Conservation (phyloP, 83 land plant genomes). For the Picea mariana region DNA sequence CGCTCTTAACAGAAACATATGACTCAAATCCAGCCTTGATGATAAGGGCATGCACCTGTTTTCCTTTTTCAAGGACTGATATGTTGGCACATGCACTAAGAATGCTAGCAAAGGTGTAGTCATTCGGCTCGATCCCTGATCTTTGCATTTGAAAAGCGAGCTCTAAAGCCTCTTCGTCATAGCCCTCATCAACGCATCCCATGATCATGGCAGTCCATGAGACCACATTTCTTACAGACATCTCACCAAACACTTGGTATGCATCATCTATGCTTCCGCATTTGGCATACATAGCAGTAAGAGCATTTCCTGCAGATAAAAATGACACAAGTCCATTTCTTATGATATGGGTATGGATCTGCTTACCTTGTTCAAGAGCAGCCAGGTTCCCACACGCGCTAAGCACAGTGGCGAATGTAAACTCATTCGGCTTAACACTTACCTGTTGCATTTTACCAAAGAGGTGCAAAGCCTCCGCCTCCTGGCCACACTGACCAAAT, state of each 20-base stretch:
- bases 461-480: constrained; percentile 37
- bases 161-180: constrained; percentile 33
- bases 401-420: constrained; percentile 40
- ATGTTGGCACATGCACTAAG: constrained; percentile 50
- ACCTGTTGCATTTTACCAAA: constrained; percentile 46
- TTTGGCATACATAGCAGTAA: constrained; percentile 4
- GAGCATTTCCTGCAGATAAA: neutral
- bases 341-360: constrained; percentile 21
- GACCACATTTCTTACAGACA: constrained; percentile 17
- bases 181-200: constrained; percentile 33
- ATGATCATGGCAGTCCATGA: constrained; percentile 43
- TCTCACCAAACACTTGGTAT: constrained; percentile 13
- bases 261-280: constrained; percentile 10
- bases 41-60: constrained; percentile 42
- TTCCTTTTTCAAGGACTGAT: constrained; percentile 29
- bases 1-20: constrained; percentile 28
- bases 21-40: constrained; percentile 34
- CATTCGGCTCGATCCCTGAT: constrained; percentile 35
- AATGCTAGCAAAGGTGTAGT: constrained; percentile 52
- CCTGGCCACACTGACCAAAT: constrained; percentile 26
- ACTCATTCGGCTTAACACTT: constrained; percentile 45
- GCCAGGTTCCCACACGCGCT: constrained; percentile 42
- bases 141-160: constrained; percentile 32
- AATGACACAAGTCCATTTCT: neutral
- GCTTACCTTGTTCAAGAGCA: constrained; percentile 34